These are phyloP conservation scores for Colletotrichum lupini DNA, from an alignment of 2,329 filamentous ascomycete genomes.

Conservation along the genomic window DNA sequence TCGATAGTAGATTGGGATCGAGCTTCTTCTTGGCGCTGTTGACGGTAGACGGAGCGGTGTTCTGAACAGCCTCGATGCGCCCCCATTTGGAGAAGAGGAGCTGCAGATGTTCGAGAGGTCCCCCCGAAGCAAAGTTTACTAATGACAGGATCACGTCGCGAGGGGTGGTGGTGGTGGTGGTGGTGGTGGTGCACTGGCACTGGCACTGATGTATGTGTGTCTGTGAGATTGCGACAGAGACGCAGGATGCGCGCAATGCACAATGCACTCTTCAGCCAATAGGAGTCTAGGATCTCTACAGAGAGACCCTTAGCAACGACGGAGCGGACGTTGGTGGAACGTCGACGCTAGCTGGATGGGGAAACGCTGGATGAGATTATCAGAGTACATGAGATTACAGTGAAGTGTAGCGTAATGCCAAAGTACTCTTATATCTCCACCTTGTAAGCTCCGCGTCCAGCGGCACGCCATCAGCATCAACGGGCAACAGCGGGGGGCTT, in stretches of 20 bases:
- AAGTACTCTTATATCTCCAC: neutral
- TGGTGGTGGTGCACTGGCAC: too few species aligned
- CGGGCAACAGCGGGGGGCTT: conserved; percentile 17
- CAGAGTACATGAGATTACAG: neutral
- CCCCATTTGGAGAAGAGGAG: conserved; percentile 10
- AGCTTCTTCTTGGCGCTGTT: neutral
- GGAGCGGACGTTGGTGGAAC: conserved; percentile 7
- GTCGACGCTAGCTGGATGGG: conserved; percentile 18
- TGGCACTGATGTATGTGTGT: neutral
- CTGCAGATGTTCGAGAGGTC: neutral
- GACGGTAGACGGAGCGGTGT: conserved; percentile 10
- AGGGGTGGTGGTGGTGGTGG: conserved; percentile 1
- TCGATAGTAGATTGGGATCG: neutral
- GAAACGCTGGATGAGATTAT: neutral
- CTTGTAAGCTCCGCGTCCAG: neutral
- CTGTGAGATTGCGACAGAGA: conserved; percentile 27
- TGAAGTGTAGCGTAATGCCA: accelerated
- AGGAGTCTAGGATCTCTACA: neutral
- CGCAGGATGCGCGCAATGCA: conserved; percentile 4
- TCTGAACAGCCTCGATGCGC: conserved; percentile 14
- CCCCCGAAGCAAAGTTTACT: conserved; percentile 18
- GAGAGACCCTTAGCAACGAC: neutral
- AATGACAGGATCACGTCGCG: conserved; percentile 20
- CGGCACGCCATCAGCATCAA: neutral
- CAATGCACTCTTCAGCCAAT: neutral